These are phyloP conservation scores for Paracorniculantispora psalliotae DNA, from an alignment of 2,329 filamentous ascomycete species.

Conservation along the genomic window DNA sequence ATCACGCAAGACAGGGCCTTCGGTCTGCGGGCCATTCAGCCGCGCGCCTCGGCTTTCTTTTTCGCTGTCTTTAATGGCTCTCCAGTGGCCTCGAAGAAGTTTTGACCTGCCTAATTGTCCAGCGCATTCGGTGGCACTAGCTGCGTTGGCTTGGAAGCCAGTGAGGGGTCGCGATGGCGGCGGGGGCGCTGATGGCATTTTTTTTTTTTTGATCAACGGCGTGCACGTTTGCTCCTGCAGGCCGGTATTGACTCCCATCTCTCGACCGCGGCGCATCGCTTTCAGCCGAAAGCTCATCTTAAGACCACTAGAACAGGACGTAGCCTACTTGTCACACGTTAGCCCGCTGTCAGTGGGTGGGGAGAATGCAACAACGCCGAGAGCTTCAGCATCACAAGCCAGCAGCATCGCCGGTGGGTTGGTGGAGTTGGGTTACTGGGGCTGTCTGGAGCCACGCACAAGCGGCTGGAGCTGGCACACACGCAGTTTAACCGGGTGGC, in stretches of 20 bases:
- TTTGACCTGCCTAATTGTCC: background rate
- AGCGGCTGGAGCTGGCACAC: background rate
- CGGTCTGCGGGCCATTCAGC: conserved; percentile 6
- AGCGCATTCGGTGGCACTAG: background rate
- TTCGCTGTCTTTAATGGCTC: background rate
- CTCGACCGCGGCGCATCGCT: background rate
- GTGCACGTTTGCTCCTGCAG: background rate
- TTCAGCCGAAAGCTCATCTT: background rate
- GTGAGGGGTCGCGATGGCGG: background rate
- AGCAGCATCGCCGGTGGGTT: conserved; percentile 2
- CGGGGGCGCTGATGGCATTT: background rate
- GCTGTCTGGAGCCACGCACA: conserved; percentile 4
- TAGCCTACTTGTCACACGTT: background rate
- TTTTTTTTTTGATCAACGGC: background rate
- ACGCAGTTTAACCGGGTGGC: background rate
- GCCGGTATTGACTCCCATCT: background rate
- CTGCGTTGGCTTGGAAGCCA: background rate
- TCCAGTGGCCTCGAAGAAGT: background rate
- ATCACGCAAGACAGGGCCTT: background rate
- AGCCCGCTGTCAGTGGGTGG: background rate
- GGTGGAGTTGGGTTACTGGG: background rate
- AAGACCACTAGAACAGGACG: background rate
- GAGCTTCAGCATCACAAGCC: conserved; percentile 8
- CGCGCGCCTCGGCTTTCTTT: conserved; percentile 9
- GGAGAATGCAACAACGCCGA: background rate